Percentiles rank a stretch among this genome's conserved stretches.
phyloP scores from a whole-genome alignment of 2,329 filamentous ascomycete genomes.

The Neofusicoccum kwambonambiense region DNA sequence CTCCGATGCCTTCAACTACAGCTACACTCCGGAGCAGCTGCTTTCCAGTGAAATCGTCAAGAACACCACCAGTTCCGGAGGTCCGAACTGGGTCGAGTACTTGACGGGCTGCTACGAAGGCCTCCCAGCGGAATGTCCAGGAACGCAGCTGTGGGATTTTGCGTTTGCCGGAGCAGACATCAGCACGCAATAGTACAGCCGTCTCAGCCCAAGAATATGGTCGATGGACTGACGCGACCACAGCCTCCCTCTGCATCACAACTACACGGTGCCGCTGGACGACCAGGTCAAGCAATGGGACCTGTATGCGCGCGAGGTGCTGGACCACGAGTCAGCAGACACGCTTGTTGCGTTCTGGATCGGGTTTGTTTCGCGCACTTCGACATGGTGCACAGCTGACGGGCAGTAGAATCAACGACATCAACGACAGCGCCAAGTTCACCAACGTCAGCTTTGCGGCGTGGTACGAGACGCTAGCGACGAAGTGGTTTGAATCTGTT shows the following conservation, averaged over 20 bases:
- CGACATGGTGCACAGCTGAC: not conserved
- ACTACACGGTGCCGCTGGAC: slow-evolving; percentile 50
- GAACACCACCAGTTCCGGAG: slow-evolving; percentile 52
- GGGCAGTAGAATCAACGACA: slow-evolving; percentile 49
- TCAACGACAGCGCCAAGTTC: slow-evolving; percentile 50
- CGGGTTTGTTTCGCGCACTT: slow-evolving; percentile 29
- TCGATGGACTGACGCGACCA: slow-evolving; percentile 28
- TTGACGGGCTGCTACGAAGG: slow-evolving; percentile 49
- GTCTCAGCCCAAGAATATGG: not conserved
- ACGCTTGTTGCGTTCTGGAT: slow-evolving; percentile 55
- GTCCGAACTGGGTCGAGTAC: slow-evolving; percentile 56
- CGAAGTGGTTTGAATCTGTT: slow-evolving; percentile 37
- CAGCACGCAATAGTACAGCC: slow-evolving; percentile 39
- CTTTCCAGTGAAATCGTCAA: slow-evolving; percentile 52
- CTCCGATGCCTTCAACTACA: slow-evolving; percentile 50
- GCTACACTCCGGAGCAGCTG: slow-evolving; percentile 46
- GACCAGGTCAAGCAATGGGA: slow-evolving; percentile 53
- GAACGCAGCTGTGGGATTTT: slow-evolving; percentile 55
- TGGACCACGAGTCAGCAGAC: slow-evolving; percentile 32
- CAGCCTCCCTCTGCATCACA: slow-evolving; percentile 47
- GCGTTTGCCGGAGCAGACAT: slow-evolving; percentile 56
- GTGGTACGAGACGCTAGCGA: slow-evolving; percentile 47
- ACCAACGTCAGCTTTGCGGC: slow-evolving; percentile 42
- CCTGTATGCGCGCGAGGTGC: slow-evolving; percentile 37
- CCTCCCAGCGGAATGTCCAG: slow-evolving; percentile 44